Percentiles rank a stretch among this genome's conserved stretches.
Evolutionary conservation across 768 basidiomycete species (phyloP).

Genomic region (Pisolithus orientalis): DNA sequence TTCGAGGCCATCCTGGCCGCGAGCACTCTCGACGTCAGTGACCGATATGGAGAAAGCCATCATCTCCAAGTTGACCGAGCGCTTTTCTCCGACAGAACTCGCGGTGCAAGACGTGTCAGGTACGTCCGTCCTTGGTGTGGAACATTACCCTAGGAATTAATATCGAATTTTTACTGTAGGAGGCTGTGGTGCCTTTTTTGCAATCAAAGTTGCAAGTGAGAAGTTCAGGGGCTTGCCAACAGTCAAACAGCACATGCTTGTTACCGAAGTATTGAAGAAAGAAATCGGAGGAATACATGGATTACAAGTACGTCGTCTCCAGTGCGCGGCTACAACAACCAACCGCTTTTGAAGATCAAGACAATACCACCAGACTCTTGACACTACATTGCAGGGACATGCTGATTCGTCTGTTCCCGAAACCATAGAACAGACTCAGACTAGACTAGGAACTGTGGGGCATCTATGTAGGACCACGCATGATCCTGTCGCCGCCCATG

Average conservation of each 20-base stretch:
- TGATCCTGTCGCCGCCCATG: too few relatives aligned
- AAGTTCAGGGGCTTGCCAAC: constrained; percentile 80
- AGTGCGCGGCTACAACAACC: not conserved
- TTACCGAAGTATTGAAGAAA: constrained; percentile 78
- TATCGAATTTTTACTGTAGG: constrained; percentile 40
- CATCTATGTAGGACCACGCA: too few relatives aligned
- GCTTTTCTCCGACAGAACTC: constrained; percentile 74
- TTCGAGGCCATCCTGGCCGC: constrained; percentile 25
- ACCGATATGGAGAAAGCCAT: constrained; percentile 42
- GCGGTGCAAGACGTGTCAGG: constrained; percentile 95
- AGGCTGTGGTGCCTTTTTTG: constrained; percentile 96
- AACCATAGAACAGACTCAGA: not conserved
- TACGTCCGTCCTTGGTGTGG: constrained; percentile 28
- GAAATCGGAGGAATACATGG: constrained; percentile 93
- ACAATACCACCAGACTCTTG: constrained; percentile 25
- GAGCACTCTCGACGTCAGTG: constrained; percentile 16
- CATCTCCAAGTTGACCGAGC: constrained; percentile 66
- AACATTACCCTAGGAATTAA: not conserved
- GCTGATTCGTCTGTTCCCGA: not conserved
- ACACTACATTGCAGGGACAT: not conserved
- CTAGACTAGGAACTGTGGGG: too few relatives aligned
- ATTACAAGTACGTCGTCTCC: constrained; percentile 62
- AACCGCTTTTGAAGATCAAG: constrained; percentile 32
- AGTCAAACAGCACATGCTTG: constrained; percentile 91
- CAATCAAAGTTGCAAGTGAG: constrained; percentile 81